Evolutionary conservation across 106 monocot genomes (phyloP).

Genomic region (Apostasia shenzhenica): DNA sequence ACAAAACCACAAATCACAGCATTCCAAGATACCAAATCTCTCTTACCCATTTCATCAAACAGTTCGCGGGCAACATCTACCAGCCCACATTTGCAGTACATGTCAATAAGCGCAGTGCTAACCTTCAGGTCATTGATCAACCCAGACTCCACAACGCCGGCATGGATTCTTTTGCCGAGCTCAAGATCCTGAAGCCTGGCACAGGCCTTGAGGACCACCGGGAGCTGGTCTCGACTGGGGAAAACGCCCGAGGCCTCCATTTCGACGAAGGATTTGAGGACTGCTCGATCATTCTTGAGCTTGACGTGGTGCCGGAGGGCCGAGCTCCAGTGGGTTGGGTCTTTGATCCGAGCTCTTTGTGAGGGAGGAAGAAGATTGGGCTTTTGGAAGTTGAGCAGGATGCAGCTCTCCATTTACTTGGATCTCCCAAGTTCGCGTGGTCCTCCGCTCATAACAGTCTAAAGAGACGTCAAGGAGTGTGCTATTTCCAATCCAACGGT

Average conservation of each 20-base stretch:
- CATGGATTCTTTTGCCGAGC: constrained; percentile 13
- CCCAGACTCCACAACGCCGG: neutral
- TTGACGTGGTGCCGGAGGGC: constrained; percentile 15
- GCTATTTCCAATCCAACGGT: too few species aligned
- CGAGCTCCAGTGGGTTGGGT: constrained; percentile 13
- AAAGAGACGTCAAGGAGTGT: too few species aligned
- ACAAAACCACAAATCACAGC: constrained; percentile 11
- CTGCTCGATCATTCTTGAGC: constrained; percentile 24
- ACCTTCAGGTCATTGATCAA: constrained; percentile 6
- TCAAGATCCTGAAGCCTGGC: constrained; percentile 12
- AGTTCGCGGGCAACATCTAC: neutral
- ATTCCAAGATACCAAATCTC: constrained; percentile 17
- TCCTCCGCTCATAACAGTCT: too few species aligned
- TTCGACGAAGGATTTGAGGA: constrained; percentile 16
- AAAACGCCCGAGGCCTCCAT: constrained; percentile 8
- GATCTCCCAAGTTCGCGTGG: too few species aligned
- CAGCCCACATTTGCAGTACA: constrained; percentile 23
- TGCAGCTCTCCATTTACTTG: neutral
- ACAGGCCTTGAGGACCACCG: constrained; percentile 26
- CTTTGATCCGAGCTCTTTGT: neutral
- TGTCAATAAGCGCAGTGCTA: constrained; percentile 20
- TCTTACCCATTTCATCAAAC: constrained; percentile 11
- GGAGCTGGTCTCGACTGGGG: constrained; percentile 4
- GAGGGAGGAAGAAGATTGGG: neutral
- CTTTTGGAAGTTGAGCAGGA: neutral